Conservation (phyloP, 2,329 filamentous ascomycete genomes). For the Xylaria digitata region DNA sequence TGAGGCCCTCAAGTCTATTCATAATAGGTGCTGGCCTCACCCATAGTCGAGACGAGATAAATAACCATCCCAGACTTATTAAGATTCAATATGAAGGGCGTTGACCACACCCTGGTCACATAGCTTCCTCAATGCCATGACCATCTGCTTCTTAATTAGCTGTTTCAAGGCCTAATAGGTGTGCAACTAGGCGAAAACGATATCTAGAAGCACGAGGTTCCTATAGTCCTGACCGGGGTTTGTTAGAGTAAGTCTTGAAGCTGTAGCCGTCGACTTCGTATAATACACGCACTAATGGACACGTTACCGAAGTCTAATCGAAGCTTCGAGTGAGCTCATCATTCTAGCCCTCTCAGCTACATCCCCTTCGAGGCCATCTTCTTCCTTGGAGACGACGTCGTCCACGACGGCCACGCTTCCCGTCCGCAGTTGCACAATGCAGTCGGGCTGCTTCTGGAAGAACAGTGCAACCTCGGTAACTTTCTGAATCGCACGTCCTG, state of each 20-base stretch:
- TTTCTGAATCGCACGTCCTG: slow-evolving; percentile 74
- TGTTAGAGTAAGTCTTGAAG: neutral
- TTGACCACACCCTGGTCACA: neutral
- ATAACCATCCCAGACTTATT: neutral
- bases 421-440: slow-evolving; percentile 69
- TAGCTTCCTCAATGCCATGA: too few relatives aligned
- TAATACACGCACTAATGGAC: neutral
- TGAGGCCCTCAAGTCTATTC: neutral
- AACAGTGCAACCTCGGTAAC: slow-evolving; percentile 71
- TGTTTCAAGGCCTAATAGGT: neutral
- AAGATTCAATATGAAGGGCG: neutral
- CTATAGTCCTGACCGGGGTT: neutral
- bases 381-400: slow-evolving; percentile 63
- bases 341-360: slow-evolving; percentile 58
- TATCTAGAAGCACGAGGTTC: neutral
- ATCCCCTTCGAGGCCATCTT: slow-evolving; percentile 43
- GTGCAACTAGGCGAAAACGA: neutral
- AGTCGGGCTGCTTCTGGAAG: slow-evolving; percentile 72
- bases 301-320: slow-evolving; percentile 58
- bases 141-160: neutral
- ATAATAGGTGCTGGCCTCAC: neutral
- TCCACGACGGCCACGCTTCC: slow-evolving; percentile 74
- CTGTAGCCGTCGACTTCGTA: neutral
- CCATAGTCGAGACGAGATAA: neutral
- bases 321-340: slow-evolving; percentile 64